phyloP scores from a whole-genome alignment of 1,284 basidiomycete genomes.

The Marasmius tenuissimus region DNA sequence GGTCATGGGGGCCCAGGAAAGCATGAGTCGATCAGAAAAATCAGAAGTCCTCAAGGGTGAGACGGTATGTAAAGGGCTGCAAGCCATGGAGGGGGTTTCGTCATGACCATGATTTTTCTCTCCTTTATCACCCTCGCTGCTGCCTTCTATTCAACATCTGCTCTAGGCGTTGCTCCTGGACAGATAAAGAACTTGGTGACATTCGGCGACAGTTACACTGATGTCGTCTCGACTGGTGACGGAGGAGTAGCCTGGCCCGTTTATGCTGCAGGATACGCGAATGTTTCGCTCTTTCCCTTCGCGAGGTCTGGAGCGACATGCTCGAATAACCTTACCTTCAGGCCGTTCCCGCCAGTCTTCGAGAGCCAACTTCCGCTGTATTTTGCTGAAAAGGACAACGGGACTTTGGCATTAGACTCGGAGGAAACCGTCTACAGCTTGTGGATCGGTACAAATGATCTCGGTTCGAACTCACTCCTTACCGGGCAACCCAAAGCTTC shows the following conservation, averaged over 20 bases:
- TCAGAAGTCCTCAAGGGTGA: not conserved
- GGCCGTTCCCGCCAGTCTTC: constrained; percentile 41
- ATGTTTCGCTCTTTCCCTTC: constrained; percentile 38
- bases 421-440: constrained; percentile 41
- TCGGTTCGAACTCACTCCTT: constrained; percentile 38
- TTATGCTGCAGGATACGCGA: constrained; percentile 38
- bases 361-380: constrained; percentile 42
- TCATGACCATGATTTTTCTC: not conserved
- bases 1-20: not conserved
- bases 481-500: constrained; percentile 34
- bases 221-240: constrained; percentile 18
- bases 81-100: not conserved
- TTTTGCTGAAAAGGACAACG: constrained; percentile 26
- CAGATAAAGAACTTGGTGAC: constrained; percentile 39
- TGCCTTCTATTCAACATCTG: not conserved
- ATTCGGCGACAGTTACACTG: constrained; percentile 47
- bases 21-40: not conserved
- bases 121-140: not conserved
- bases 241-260: constrained; percentile 34
- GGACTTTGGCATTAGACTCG: constrained; percentile 27
- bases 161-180: constrained; percentile 5
- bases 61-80: not conserved
- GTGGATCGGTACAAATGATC: constrained; percentile 49
- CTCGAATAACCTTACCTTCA: constrained; percentile 43
- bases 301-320: constrained; percentile 45